Conservation (phyloP, 108 stramenopile species). For the Aurantiochytrium sp. region DNA sequence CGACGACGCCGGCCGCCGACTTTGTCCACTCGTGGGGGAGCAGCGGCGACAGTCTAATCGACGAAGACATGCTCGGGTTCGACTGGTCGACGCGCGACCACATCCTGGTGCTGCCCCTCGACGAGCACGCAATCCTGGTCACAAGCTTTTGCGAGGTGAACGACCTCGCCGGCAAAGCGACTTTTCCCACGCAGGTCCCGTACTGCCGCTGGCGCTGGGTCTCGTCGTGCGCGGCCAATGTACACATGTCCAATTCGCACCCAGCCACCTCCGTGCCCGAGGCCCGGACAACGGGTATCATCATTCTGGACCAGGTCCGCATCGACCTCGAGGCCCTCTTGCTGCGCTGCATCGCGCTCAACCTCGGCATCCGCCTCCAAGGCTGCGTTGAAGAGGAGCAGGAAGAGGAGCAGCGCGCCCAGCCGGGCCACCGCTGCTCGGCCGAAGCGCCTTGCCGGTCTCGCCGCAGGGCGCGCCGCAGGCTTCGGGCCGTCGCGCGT, state of each 20-base stretch:
- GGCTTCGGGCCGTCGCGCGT: not conserved
- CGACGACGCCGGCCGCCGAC: too few relatives aligned
- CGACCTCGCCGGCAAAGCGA: not conserved
- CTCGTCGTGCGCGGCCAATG: not conserved
- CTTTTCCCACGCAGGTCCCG: not conserved
- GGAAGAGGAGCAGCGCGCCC: too few relatives aligned
- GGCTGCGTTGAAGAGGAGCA: not conserved
- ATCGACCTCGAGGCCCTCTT: not conserved
- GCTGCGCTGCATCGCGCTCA: not conserved
- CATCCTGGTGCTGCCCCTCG: not conserved
- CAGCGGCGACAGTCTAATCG: not conserved
- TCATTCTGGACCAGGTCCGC: not conserved
- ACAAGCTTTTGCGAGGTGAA: not conserved
- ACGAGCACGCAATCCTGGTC: not conserved
- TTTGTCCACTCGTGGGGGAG: too few relatives aligned
- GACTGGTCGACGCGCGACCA: not conserved
- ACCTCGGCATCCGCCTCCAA: not conserved
- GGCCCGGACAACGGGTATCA: not conserved
- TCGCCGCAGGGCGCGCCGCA: not conserved
- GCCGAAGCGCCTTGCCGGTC: not conserved
- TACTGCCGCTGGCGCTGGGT: not conserved
- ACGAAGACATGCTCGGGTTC: not conserved
- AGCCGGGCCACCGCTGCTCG: not conserved
- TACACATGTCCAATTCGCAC: not conserved
- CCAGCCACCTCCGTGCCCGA: not conserved